phyloP scores from a whole-genome alignment of 148 eudicot species.

The Amaranthus palmeri region DNA sequence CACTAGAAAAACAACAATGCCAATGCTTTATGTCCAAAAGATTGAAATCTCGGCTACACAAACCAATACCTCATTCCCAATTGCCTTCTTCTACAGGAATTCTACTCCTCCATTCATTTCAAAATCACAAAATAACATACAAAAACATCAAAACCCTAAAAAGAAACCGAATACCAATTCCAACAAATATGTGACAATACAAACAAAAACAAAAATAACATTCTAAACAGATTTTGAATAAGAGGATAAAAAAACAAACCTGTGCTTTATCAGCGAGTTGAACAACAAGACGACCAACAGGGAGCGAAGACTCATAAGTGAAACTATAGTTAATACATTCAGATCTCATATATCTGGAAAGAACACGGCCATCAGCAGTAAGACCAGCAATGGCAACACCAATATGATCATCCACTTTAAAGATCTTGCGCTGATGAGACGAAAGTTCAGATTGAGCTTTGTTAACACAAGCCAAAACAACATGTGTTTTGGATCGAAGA shows the following conservation, averaged over 20 bases:
- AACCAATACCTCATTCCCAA: too few relatives aligned
- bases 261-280: conserved; percentile 98
- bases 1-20: too few relatives aligned
- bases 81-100: too few relatives aligned
- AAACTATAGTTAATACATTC: conserved; percentile 73
- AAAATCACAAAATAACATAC: neutral
- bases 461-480: conserved; percentile 70
- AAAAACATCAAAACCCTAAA: neutral
- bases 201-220: neutral
- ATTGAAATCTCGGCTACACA: too few relatives aligned
- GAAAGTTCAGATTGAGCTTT: conserved; percentile 89
- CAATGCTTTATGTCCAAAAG: too few relatives aligned
- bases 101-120: too few relatives aligned
- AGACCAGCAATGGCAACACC: conserved; percentile 96
- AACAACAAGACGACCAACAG: conserved; percentile 90
- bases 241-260: conserved; percentile 30
- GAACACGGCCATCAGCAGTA: conserved; percentile 92
- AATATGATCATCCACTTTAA: conserved; percentile 86
- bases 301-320: conserved; percentile 68
- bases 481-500: conserved; percentile 84
- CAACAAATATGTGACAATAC: neutral
- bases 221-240: neutral
- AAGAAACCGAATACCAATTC: neutral
- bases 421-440: conserved; percentile 95
- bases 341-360: conserved; percentile 79